Evolutionary conservation across 805 yeast species (phyloP), one percentile per base, ranked within the genome.

Genomic region (Hyphopichia homilentoma): DNA sequence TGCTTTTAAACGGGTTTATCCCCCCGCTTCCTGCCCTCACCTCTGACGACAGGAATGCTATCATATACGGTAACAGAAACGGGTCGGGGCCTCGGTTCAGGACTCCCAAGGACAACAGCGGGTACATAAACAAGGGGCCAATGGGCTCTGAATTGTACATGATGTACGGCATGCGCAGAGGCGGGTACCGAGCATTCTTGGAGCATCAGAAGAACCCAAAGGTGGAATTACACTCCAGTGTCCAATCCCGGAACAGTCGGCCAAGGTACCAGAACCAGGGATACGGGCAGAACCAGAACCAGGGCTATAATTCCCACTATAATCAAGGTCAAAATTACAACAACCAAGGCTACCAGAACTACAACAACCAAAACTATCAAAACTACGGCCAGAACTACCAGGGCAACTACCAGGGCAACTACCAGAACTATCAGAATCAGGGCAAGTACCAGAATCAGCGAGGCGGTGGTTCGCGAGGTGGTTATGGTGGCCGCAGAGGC

Each of bases 1-100:
- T 93, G 83, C 64, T 90, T 15, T 57, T 90, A 41, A 83, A 80
- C 28, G 97, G 97, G 0, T 86, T 67, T 49, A 76, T 78, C 38
- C 73, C 87, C 4, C 81, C 79, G 38, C 60, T 61, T 21, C 67
- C 69, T 13, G 79, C 80, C 6, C 62, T 90, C 28, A 77, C 77
- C 4, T 75, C 73, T 24, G 81, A 80, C 29, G 97, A 89, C 46
- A 73, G 69, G 35, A 86, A 81, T 40, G 61, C 70, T 7, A 65
- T 86, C 9, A 48, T 70, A 20, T 72, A 77, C 45, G 55, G 44
- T 31, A 34, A 39, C 41, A 37, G 44, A 22, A 54, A 58, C 21
- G 57, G 68, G 8, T 42, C 53, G 32, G 57, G 62, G 4, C 36
- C 50, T 27, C 44, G 65, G 32, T 60, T 57, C 41, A 48, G 57